Conservation (phyloP, 1,284 basidiomycete genomes). For the Veloporphyrellus conicus region DNA sequence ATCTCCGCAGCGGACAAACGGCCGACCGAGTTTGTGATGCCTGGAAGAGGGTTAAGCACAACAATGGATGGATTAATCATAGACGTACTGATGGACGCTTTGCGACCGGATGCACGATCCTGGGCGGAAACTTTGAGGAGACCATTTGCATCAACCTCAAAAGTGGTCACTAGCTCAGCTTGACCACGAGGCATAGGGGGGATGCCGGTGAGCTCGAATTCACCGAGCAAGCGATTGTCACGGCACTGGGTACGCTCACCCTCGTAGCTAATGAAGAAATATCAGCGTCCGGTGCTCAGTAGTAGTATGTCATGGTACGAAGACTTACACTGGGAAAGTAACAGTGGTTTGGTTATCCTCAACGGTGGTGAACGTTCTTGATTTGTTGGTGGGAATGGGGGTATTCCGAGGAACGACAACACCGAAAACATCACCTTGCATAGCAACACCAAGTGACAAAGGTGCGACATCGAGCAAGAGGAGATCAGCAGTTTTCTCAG, state of each 20-base stretch:
- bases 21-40: slow-evolving; percentile 93
- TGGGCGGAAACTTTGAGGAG: slow-evolving; percentile 91
- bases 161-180: slow-evolving; percentile 93
- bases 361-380: slow-evolving; percentile 92
- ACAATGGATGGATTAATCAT: slow-evolving; percentile 1
- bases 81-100: slow-evolving; percentile 86
- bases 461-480: slow-evolving; percentile 95
- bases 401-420: slow-evolving; percentile 96
- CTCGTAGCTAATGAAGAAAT: slow-evolving; percentile 62
- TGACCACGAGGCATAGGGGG: slow-evolving; percentile 96
- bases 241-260: slow-evolving; percentile 96
- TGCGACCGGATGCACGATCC: slow-evolving; percentile 93
- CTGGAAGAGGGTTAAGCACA: slow-evolving; percentile 36
- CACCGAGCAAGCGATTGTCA: slow-evolving; percentile 94
- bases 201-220: slow-evolving; percentile 96
- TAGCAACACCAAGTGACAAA: slow-evolving; percentile 94
- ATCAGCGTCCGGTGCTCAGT: slow-evolving; percentile 8
- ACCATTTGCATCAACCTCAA: slow-evolving; percentile 97
- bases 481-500: slow-evolving; percentile 92
- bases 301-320: background rate
- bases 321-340: slow-evolving; percentile 87
- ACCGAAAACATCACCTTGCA: slow-evolving; percentile 97
- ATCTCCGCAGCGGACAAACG: slow-evolving; percentile 93
- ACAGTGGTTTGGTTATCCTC: slow-evolving; percentile 99
- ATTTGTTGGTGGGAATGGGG: slow-evolving; percentile 96